A percentile compares a stretch with the other conserved stretches of the same genome.
phyloP scores from a whole-genome alignment of 2,329 filamentous ascomycete species.

The Aureobasidium subglaciale region DNA sequence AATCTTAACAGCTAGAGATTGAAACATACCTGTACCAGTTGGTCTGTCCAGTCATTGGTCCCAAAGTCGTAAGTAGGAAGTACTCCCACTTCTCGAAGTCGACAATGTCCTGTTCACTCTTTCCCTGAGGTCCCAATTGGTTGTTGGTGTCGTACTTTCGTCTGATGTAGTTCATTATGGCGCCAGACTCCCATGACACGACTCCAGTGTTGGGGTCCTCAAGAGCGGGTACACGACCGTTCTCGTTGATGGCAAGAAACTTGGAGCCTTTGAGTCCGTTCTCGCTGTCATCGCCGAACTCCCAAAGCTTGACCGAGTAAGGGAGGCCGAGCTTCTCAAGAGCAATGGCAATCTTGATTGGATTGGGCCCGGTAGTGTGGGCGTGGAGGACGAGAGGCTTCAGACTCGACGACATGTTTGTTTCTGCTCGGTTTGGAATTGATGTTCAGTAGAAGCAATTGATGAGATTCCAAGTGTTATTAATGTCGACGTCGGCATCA shows the following conservation, averaged over 20 bases:
- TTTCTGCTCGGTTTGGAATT: neutral
- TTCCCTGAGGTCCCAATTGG: conserved; percentile 30
- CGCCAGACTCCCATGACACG: conserved; percentile 44
- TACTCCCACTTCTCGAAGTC: conserved; percentile 43
- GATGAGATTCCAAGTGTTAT: neutral
- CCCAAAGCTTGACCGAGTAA: conserved; percentile 37
- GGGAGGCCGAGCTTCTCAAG: conserved; percentile 36
- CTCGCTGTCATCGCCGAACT: conserved; percentile 31
- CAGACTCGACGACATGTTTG: conserved; percentile 21
- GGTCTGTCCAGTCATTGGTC: conserved; percentile 35
- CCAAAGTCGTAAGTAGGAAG: conserved; percentile 36
- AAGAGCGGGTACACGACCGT: conserved; percentile 37
- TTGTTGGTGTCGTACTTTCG: conserved; percentile 38
- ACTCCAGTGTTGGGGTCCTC: conserved; percentile 41
- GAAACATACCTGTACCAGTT: conserved; percentile 16
- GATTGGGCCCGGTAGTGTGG: conserved; percentile 37
- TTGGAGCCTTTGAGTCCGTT: conserved; percentile 33
- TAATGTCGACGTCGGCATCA: neutral
- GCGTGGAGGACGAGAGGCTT: conserved; percentile 36
- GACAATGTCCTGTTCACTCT: conserved; percentile 33
- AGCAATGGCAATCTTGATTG: conserved; percentile 37
- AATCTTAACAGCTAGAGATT: too few species aligned
- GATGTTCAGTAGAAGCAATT: neutral
- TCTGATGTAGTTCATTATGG: conserved; percentile 44
- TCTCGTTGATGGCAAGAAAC: conserved; percentile 39